These are phyloP conservation scores for Apiotrichum mycotoxinovorans DNA, from an alignment of 1,284 basidiomycete species.

Conservation along the genomic window DNA sequence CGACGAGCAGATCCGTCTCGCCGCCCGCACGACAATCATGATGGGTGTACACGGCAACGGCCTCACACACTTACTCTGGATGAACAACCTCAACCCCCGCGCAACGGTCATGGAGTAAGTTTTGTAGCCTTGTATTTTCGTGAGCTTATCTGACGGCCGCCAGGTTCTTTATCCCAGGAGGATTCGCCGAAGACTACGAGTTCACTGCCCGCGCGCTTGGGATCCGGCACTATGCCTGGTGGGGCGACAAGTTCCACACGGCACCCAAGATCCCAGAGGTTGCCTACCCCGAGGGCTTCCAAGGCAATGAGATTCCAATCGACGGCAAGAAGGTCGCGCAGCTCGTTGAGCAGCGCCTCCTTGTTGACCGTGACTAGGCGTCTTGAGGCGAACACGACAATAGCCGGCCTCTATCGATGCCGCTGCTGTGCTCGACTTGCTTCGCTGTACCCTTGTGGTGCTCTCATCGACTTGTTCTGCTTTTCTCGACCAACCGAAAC, in stretches of 20 bases:
- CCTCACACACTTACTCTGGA: conserved; percentile 70
- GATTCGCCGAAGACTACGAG: conserved; percentile 77
- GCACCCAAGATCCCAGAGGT: conserved; percentile 54
- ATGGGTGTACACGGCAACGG: conserved; percentile 76
- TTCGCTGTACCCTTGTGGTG: too few species aligned
- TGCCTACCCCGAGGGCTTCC: conserved; percentile 50
- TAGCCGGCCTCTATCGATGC: neutral
- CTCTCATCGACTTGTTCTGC: too few species aligned
- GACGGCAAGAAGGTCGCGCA: conserved; percentile 51
- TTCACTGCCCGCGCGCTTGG: conserved; percentile 61
- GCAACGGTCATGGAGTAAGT: conserved; percentile 63
- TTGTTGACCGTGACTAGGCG: conserved; percentile 27
- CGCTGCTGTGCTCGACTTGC: neutral
- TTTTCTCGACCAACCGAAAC: too few species aligned
- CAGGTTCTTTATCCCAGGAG: conserved; percentile 41
- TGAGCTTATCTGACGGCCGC: neutral
- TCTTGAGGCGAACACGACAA: neutral
- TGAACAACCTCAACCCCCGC: conserved; percentile 55
- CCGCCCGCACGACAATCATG: conserved; percentile 74
- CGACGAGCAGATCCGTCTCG: conserved; percentile 69
- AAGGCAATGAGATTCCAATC: conserved; percentile 56
- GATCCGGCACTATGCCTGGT: conserved; percentile 70
- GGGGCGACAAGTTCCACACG: conserved; percentile 67
- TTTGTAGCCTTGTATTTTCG: conserved; percentile 41
- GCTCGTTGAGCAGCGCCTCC: conserved; percentile 43